Evolutionary conservation across 768 basidiomycete genomes (phyloP).

Genomic region (Termitomyces sp.): DNA sequence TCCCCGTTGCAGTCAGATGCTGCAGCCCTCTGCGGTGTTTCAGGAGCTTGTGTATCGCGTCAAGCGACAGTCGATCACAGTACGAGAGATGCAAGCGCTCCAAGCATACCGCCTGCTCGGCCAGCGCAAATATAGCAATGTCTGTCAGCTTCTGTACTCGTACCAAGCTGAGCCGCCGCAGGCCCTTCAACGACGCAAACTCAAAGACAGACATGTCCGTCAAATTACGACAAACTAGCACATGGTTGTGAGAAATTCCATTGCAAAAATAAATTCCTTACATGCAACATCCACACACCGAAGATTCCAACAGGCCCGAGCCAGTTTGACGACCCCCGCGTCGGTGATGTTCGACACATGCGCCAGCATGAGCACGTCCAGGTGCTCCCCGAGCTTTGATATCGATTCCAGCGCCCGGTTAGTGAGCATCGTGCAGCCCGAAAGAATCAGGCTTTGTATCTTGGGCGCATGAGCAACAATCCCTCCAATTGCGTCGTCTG

Average conservation of each 20-base stretch:
- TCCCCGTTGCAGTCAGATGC: constrained; percentile 76
- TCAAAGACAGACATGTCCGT: constrained; percentile 86
- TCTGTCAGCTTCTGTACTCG: constrained; percentile 82
- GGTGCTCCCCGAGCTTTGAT: constrained; percentile 61
- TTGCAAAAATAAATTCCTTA: constrained; percentile 30
- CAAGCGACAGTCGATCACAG: constrained; percentile 75
- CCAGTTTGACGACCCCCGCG: constrained; percentile 58
- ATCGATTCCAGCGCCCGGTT: constrained; percentile 66
- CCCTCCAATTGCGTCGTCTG: constrained; percentile 72
- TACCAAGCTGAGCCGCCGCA: constrained; percentile 76
- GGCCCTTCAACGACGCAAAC: constrained; percentile 58
- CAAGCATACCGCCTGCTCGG: constrained; percentile 61
- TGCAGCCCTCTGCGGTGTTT: constrained; percentile 53
- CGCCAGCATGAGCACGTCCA: constrained; percentile 77
- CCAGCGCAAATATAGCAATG: constrained; percentile 72
- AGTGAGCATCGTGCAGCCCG: constrained; percentile 73
- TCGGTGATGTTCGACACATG: constrained; percentile 83
- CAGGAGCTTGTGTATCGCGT: constrained; percentile 68
- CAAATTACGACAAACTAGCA: constrained; percentile 68
- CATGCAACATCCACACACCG: constrained; percentile 85
- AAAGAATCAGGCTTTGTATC: constrained; percentile 70
- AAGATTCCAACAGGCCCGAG: constrained; percentile 64
- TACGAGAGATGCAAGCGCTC: constrained; percentile 85
- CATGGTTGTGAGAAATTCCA: neutral
- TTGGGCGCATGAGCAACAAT: constrained; percentile 70